Evolutionary conservation across 2,329 filamentous ascomycete genomes (phyloP).

Genomic region (Aspergillus melleus): DNA sequence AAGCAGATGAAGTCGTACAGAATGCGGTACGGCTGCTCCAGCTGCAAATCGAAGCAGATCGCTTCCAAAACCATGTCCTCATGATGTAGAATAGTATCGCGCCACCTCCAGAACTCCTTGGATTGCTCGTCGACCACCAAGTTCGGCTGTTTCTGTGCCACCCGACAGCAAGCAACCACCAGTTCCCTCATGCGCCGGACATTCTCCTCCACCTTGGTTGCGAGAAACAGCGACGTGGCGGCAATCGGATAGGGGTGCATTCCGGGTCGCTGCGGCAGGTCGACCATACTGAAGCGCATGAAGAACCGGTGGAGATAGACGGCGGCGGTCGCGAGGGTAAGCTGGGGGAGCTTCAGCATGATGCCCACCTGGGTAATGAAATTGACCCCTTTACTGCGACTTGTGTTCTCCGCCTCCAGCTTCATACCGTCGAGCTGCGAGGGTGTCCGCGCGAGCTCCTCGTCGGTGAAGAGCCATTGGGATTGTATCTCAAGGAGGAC

Average conservation of each 20-base stretch:
- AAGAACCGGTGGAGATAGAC: conserved; percentile 96
- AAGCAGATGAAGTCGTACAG: conserved; percentile 78
- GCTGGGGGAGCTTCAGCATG: conserved; percentile 85
- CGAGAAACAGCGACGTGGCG: conserved; percentile 86
- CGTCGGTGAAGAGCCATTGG: conserved; percentile 88
- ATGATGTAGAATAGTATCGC: conserved; percentile 86
- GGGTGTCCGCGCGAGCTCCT: conserved; percentile 79
- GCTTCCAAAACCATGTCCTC: conserved; percentile 91
- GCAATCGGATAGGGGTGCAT: conserved; percentile 93
- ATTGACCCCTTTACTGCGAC: conserved; percentile 88
- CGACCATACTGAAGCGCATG: conserved; percentile 82
- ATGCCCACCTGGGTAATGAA: conserved; percentile 95
- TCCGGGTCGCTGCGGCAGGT: conserved; percentile 65
- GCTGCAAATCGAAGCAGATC: conserved; percentile 88
- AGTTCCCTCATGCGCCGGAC: conserved; percentile 94
- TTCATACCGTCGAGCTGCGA: conserved; percentile 80
- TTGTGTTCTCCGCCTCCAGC: conserved; percentile 72
- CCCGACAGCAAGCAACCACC: conserved; percentile 88
- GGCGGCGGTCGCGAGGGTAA: conserved; percentile 86
- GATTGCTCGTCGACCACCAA: conserved; percentile 93
- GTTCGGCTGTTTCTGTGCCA: conserved; percentile 90
- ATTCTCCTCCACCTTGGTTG: conserved; percentile 96
- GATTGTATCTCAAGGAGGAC: conserved; percentile 57
- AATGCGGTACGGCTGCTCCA: conserved; percentile 83
- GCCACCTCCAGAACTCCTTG: conserved; percentile 98